Percentiles rank a stretch among this genome's conserved stretches.
These are phyloP conservation scores for Hypericum androsaemum DNA, from an alignment of 345 rosid species.

Conservation along the genomic window DNA sequence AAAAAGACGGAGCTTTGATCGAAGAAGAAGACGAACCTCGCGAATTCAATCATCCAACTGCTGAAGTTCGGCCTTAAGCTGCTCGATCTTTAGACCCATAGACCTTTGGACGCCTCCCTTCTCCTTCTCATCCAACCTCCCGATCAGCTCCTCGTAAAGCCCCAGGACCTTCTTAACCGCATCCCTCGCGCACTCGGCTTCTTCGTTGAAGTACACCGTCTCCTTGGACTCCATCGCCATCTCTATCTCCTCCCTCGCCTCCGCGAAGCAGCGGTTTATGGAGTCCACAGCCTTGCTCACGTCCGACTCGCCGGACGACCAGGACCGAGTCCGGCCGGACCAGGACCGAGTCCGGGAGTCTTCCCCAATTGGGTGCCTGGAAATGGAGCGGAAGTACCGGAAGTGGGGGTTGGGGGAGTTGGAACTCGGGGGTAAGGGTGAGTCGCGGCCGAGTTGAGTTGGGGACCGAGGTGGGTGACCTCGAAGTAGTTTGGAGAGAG, in stretches of 20 bases:
- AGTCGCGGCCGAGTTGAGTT: conserved; percentile 9
- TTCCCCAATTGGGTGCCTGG: neutral
- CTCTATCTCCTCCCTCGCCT: conserved; percentile 98
- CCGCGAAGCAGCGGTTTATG: conserved; percentile 87
- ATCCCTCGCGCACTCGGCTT: conserved; percentile 77
- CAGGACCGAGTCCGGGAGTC: conserved; percentile 2
- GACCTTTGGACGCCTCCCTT: conserved; percentile 63
- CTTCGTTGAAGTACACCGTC: conserved; percentile 86
- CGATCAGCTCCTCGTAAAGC: conserved; percentile 49
- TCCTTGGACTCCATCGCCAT: conserved; percentile 96
- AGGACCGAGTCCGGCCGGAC: conserved; percentile 15
- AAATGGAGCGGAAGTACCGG: conserved; percentile 4
- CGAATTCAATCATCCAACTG: conserved; percentile 61
- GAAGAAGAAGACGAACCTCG: no score
- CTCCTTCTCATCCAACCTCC: conserved; percentile 48
- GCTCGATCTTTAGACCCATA: conserved; percentile 97
- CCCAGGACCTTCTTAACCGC: conserved; percentile 64
- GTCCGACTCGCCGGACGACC: conserved; percentile 31
- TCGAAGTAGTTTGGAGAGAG: conserved; percentile 27
- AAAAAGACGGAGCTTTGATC: no score
- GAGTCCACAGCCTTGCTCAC: conserved; percentile 61
- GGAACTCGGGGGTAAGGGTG: conserved; percentile 10
- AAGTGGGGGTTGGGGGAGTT: conserved; percentile 2
- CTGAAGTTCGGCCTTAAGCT: conserved; percentile 77
- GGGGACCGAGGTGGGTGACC: conserved; percentile 13